phyloP scores from a whole-genome alignment of 164 flowering plant genomes.

The Aristolochia fimbriata region DNA sequence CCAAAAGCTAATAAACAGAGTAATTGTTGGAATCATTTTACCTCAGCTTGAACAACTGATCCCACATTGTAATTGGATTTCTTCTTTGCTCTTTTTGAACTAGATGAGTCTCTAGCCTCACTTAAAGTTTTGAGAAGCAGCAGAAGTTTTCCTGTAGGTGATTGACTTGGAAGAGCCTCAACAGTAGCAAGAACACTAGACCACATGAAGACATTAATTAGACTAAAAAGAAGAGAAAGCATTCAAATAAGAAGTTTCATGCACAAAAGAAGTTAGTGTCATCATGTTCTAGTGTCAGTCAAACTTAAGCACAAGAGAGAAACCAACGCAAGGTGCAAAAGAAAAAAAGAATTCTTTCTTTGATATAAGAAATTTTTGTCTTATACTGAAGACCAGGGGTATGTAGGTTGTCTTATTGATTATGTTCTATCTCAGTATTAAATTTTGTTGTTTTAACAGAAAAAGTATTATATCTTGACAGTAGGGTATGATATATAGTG shows the following conservation, averaged over 20 bases:
- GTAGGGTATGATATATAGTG: too few species aligned
- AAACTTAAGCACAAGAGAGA: too few species aligned
- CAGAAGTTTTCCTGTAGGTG: conserved; percentile 63
- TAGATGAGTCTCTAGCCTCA: conserved; percentile 43
- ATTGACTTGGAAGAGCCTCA: conserved; percentile 56
- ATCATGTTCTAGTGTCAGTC: too few species aligned
- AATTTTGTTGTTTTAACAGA: too few species aligned
- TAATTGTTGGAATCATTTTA: conserved; percentile 11
- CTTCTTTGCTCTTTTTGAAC: conserved; percentile 67
- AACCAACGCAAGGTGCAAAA: too few species aligned
- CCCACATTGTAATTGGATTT: conserved; percentile 59
- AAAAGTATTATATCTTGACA: too few species aligned
- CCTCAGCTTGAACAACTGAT: conserved; percentile 88
- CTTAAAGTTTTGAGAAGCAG: conserved; percentile 59
- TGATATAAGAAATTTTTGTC: too few species aligned
- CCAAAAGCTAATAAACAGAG: not conserved
- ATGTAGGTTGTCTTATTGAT: too few species aligned
- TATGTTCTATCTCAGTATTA: too few species aligned
- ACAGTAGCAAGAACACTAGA: conserved; percentile 62
- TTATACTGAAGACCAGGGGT: too few species aligned
- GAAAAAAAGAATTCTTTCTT: too few species aligned
- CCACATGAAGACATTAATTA: conserved; percentile 3
- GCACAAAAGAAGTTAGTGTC: not conserved
- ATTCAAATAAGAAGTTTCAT: not conserved
- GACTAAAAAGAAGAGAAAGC: not conserved